Evolutionary conservation across 2,329 filamentous ascomycete genomes (phyloP), one percentile per base, ranked within the genome.

Genomic region (Diaporthe citriasiana): DNA sequence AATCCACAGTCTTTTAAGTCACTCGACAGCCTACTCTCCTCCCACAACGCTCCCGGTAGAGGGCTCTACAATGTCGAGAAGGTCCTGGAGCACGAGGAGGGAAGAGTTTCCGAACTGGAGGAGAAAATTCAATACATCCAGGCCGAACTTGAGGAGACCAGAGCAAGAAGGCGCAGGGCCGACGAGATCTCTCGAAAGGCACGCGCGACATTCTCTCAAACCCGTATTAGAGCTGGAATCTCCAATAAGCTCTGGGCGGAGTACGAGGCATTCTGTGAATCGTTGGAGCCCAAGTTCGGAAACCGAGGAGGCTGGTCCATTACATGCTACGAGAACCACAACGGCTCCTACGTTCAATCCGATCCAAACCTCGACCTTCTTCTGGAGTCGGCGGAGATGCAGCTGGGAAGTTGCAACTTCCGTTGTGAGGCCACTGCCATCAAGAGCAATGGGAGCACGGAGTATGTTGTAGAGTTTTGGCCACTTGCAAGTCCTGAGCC

Each of bases 391-490:
- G 63, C 53, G 15, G 71, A 73, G 30, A 51, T 73, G 9, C 19
- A 38, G 4, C 51, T 59, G 9, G 25, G 15, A 25, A 30, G 9
- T 9, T 53, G 42, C 55, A 73, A 70, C n/a, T 73, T 70, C 40
- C 63, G 71, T 33, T 73, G 71, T 12, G 71, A 73, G n/a, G 71
- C 63, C 12, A n/a, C 25, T n/a, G 10, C 47, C 1, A 30, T 42
- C n/a, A 15, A 63, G 3, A 0, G 1, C 0, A 33, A 8, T 13
- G 27, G 19, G 1, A 22, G 50, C 12, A 45, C n/a, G 5, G 71
- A 69, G n/a, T 69, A 70, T 9, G 42, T 69, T 9, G 71, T 73
- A 2, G 51, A 73, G 27, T 73, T 73, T 33, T 73, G 71, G 71
- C 63, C 71, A 15, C 27, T 69, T 13, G 19, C 19, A 4, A 51